Conservation (phyloP, 441 rosid species). For the Mallotus japonicus region DNA sequence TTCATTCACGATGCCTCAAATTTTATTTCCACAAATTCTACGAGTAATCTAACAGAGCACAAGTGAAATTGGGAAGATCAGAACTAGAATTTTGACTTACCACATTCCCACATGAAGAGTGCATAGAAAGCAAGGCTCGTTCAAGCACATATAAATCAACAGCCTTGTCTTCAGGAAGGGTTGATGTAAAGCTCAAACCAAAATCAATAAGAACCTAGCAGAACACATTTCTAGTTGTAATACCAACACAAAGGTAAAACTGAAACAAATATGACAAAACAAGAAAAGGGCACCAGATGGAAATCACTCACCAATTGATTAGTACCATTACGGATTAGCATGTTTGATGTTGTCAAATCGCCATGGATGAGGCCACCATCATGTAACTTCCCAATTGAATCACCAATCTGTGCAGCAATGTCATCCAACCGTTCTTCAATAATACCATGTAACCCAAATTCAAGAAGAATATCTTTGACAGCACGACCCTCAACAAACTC, state of each 20-base stretch:
- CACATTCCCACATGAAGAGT: conserved; percentile 95
- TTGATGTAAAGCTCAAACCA: conserved; percentile 89
- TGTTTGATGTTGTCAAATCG: conserved; percentile 88
- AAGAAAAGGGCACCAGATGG: neutral
- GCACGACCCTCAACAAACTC: conserved; percentile 76
- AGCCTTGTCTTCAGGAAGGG: conserved; percentile 92
- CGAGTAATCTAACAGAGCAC: neutral
- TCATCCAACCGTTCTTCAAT: conserved; percentile 61
- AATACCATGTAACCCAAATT: conserved; percentile 60
- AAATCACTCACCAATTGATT: conserved; percentile 57
- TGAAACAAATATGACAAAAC: neutral
- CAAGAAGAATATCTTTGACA: conserved; percentile 67
- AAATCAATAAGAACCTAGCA: conserved; percentile 85
- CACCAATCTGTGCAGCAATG: conserved; percentile 79
- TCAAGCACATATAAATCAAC: conserved; percentile 94
- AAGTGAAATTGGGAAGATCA: neutral
- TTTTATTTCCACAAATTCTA: neutral
- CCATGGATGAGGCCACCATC: conserved; percentile 97
- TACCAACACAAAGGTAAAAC: conserved; percentile 5
- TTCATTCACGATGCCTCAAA: neutral
- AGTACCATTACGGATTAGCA: conserved; percentile 59
- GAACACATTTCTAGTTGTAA: conserved; percentile 17
- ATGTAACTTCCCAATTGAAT: conserved; percentile 79
- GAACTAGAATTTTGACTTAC: conserved; percentile 36
- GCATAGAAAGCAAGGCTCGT: conserved; percentile 89